Conservation (phyloP, 2,329 filamentous ascomycete species). For the Scytalidium sp. region DNA sequence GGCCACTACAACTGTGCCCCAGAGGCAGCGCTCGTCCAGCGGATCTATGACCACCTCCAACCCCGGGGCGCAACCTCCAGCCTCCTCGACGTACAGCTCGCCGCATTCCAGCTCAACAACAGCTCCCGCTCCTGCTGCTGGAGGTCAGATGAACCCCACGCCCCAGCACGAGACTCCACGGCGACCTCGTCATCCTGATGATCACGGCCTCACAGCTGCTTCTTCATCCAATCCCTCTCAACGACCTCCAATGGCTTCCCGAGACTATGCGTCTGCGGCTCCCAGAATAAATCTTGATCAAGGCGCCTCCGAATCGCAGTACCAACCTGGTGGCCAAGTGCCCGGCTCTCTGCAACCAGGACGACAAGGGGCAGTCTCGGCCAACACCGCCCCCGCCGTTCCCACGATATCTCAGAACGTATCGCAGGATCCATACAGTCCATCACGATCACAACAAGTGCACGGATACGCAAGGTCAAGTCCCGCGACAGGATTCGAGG, state of each 20-base stretch:
- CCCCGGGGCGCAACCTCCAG: slow-evolving; percentile 29
- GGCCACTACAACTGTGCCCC: slow-evolving; percentile 34
- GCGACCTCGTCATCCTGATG: slow-evolving; percentile 49
- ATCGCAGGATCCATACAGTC: slow-evolving; percentile 56
- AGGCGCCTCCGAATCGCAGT: slow-evolving; percentile 47
- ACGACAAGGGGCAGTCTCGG: slow-evolving; percentile 48
- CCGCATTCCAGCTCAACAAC: slow-evolving; percentile 15
- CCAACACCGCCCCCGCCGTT: slow-evolving; percentile 56
- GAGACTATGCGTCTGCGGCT: slow-evolving; percentile 44
- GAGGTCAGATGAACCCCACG: slow-evolving; percentile 36
- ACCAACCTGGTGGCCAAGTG: slow-evolving; percentile 41
- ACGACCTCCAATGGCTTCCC: slow-evolving; percentile 29
- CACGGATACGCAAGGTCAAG: slow-evolving; percentile 85
- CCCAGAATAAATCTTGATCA: slow-evolving; percentile 59
- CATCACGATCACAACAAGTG: slow-evolving; percentile 64
- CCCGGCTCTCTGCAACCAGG: slow-evolving; percentile 61
- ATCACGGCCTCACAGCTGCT: slow-evolving; percentile 49
- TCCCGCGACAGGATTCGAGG: slow-evolving; percentile 61
- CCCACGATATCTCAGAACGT: slow-evolving; percentile 52
- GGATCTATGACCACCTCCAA: slow-evolving; percentile 29
- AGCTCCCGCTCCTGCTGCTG: slow-evolving; percentile 16
- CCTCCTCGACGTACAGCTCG: slow-evolving; percentile 19
- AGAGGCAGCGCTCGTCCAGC: slow-evolving; percentile 36
- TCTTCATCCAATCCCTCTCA: slow-evolving; percentile 27
- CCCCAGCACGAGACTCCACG: slow-evolving; percentile 48